Evolutionary conservation across 495 filamentous ascomycete genomes (phyloP), one percentile per base, ranked within the genome.

Genomic region (Aspergillus steynii): DNA sequence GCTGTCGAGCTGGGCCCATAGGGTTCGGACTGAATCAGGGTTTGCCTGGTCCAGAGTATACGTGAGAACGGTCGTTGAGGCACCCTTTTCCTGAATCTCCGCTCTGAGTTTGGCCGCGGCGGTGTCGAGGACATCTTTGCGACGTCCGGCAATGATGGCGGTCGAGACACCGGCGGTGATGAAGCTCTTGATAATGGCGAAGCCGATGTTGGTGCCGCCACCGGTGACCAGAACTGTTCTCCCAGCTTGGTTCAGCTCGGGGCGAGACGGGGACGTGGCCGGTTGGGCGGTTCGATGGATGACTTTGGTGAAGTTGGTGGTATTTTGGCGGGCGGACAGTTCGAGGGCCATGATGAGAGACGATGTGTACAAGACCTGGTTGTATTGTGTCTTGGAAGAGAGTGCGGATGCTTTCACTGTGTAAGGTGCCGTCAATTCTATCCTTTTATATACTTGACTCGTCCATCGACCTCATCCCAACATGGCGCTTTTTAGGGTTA

Each of bases 141-240:
- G 57, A 1, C 57, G 48, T 1, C 29, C 57, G 2, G 45, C 25
- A 34, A 59, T 45, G 8, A 59, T 53, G 5, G 52, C 57, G 1
- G 48, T 29, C 29, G n/a, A 31, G 5, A 34, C 57, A 9, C 49
- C 5, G 31, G 57, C 57, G 8, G n/a, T 8, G 6, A 34, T 27
- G 49, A 59, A 59, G 34, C 48, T 50, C 4, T 50, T 29, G 2
- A 31, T 8, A 25, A 53, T 59, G 2, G 57, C 57, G 42, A 27
- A 59, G 2, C 57, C 57, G 32, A 59, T 59, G 3, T 50, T 50
- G 0, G 27, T 26, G 31, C n/a, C 9, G 25, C 29, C 49, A 1
- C 57, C 57, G n/a, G 57, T 59, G 5, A 59, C 29, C 3, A 59
- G 48, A 1, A 59, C 48, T 1, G 29, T 71, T 48, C 62, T 58